phyloP scores from a whole-genome alignment of 352 stramenopile genomes.

The Globisporangium irregulare region DNA sequence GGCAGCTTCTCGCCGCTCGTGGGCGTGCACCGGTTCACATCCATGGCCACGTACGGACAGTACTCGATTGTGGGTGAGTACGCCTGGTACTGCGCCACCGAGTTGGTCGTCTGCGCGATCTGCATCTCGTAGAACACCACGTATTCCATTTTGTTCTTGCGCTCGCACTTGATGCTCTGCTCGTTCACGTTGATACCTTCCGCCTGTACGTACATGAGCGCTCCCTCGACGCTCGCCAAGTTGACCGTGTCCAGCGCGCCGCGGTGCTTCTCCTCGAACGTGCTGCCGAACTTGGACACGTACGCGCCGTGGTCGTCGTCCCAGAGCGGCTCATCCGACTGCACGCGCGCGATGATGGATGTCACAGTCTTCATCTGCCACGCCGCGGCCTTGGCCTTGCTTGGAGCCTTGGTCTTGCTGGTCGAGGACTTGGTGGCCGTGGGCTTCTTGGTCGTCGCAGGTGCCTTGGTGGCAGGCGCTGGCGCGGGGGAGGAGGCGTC shows the following conservation, averaged over 20 bases:
- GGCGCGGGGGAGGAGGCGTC: neutral
- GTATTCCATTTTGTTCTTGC: constrained; percentile 36
- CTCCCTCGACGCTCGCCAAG: constrained; percentile 67
- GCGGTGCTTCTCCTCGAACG: constrained; percentile 27
- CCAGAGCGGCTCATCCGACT: constrained; percentile 29
- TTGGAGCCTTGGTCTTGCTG: constrained; percentile 1
- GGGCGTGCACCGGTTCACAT: constrained; percentile 17
- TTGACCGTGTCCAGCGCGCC: constrained; percentile 67
- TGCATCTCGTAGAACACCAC: constrained; percentile 33
- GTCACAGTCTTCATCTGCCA: constrained; percentile 22
- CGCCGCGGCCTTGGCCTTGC: neutral
- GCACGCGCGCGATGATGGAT: constrained; percentile 30
- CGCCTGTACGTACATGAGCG: constrained; percentile 79
- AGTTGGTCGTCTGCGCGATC: constrained; percentile 22
- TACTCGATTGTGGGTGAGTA: constrained; percentile 9
- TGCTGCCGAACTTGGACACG: constrained; percentile 23
- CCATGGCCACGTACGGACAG: constrained; percentile 18
- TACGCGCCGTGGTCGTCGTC: constrained; percentile 22
- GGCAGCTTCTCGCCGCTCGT: constrained; percentile 18
- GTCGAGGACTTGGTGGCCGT: neutral
- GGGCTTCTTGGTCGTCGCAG: neutral
- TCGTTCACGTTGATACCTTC: constrained; percentile 50
- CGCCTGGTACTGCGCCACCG: constrained; percentile 24
- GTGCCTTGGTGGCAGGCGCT: neutral
- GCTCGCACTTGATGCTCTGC: constrained; percentile 23